Base-by-base conservation (phyloP, 1,139 yeast species). In the Nakaseomyces kungkrabaensis region DNA sequence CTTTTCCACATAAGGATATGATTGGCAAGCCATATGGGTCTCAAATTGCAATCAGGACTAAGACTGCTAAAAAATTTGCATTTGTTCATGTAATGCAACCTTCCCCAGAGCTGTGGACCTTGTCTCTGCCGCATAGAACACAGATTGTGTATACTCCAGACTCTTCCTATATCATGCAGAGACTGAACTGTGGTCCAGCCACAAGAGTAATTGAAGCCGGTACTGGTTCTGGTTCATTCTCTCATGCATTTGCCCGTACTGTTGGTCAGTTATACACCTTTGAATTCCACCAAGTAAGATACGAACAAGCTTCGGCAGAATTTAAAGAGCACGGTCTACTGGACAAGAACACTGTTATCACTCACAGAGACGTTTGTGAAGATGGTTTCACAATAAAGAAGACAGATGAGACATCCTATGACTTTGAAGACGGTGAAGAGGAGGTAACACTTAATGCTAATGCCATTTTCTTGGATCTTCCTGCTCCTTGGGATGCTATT, bases 101-200 rank as follows among this genome's bases (percentile, higher is more conserved):
- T 1, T 83, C 96, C 0, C 94, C 99, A 0, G 99, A 94, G 68
- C 71, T 92, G 37, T 94, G 99, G 99, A 85, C 97, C 0, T 65
- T 87, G 32, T 88, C 97, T 0, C 73, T 94, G 47, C 97, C 98
- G 1, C 99, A 94, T 66, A 76, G 99, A 66, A 94, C 99, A 0
- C 99, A 94, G 70, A 92, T 94, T 58, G 97, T 94, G 0, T 94
- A 94, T 65, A 86, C 97, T 0, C 96, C 96, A 7, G 99, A 94
- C 64, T 85, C 96, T 2, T 81, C 95, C 31, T 92, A 88, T 62
- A 89, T 94, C 51, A 77, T 85, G 56, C 96, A 90, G 65, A 71
- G 96, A 59, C 71, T 92, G 56, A 77, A 79, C 46, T 82, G 94
- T 48, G 71, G 78, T 10, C 79, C 86, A 24, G 94, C 94, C 0